Evolutionary conservation across 306 rosid genomes (phyloP).

Genomic region (Hylodesmum podocarpum): DNA sequence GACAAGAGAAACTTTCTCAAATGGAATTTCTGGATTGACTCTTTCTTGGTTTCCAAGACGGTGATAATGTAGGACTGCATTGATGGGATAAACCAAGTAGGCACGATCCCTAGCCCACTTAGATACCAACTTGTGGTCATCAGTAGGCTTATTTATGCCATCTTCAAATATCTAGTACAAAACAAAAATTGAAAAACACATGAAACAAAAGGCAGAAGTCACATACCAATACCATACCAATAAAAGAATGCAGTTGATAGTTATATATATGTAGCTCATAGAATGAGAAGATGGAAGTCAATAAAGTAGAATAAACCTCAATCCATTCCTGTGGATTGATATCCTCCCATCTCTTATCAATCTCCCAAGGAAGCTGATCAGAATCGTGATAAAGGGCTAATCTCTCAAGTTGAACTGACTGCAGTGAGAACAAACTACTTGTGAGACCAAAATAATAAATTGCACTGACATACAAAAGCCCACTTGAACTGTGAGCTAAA

Average conservation of each 20-base stretch:
- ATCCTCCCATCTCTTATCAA: constrained; percentile 85
- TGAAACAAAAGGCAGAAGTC: constrained; percentile 17
- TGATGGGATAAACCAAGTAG: constrained; percentile 86
- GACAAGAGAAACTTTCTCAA: constrained; percentile 81
- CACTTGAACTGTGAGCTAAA: background rate
- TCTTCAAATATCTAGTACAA: constrained; percentile 83
- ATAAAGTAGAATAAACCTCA: constrained; percentile 60
- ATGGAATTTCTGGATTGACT: constrained; percentile 79
- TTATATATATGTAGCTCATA: background rate
- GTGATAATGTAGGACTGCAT: constrained; percentile 83
- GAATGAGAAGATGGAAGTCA: constrained; percentile 2
- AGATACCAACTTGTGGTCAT: constrained; percentile 45
- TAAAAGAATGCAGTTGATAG: background rate
- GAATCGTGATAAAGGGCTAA: constrained; percentile 95
- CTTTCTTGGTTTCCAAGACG: constrained; percentile 96
- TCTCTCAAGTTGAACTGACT: constrained; percentile 96
- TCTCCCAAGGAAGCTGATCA: constrained; percentile 79
- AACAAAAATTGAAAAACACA: constrained; percentile 23
- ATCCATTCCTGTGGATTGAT: constrained; percentile 87
- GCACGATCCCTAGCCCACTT: constrained; percentile 81
- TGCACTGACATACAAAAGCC: constrained; percentile 13
- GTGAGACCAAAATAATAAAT: constrained; percentile 23
- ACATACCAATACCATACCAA: background rate
- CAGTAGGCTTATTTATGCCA: constrained; percentile 76
- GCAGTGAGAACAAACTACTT: constrained; percentile 29